Conservation (phyloP, 2,329 filamentous ascomycete genomes). For the Aspergillus aculeatus region DNA sequence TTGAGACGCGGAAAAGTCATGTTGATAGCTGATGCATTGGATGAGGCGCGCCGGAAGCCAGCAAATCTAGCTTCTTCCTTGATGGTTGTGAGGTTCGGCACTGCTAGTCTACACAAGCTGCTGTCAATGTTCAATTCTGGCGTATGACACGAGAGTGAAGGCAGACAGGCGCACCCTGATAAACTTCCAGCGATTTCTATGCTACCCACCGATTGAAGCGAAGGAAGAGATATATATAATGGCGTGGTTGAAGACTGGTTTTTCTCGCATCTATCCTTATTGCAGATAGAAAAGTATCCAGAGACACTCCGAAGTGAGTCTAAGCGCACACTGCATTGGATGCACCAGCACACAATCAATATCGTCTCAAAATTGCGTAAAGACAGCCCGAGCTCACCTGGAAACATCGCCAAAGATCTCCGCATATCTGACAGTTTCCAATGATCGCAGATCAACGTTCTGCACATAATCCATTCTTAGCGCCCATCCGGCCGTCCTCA, state of each 20-base stretch:
- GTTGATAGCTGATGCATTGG: neutral
- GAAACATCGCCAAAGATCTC: neutral
- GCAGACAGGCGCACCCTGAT: neutral
- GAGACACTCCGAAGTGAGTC: neutral
- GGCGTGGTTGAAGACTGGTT: neutral
- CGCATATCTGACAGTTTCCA: neutral
- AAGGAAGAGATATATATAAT: neutral
- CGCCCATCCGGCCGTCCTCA: neutral
- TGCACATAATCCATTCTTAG: neutral
- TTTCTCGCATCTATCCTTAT: neutral
- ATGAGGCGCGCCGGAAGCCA: neutral
- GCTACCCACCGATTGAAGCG: neutral
- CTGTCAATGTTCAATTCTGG: neutral
- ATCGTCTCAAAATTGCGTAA: neutral
- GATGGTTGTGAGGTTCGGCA: neutral
- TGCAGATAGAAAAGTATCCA: neutral
- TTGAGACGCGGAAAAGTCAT: neutral
- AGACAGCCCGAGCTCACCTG: neutral
- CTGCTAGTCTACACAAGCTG: neutral
- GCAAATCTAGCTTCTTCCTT: neutral
- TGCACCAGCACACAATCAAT: neutral
- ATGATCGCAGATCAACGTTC: neutral
- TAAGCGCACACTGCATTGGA: neutral
- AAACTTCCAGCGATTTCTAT: neutral
- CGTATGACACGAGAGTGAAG: neutral